Evolutionary conservation across 768 basidiomycete genomes (phyloP), one percentile per base, ranked within the genome.

Genomic region (Kwoniella shandongensis): DNA sequence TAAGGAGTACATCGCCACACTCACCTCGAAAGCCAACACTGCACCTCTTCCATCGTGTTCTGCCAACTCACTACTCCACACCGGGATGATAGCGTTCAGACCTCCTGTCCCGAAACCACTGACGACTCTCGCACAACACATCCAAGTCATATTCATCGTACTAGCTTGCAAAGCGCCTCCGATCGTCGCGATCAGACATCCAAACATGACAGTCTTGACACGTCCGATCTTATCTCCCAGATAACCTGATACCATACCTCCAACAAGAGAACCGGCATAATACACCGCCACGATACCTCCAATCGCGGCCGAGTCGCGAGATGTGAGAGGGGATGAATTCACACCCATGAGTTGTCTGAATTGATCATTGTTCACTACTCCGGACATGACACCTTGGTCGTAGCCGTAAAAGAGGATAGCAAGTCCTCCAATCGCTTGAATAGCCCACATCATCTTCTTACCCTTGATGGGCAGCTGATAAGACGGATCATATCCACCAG

Each of bases 1-100:
- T n/a, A n/a, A n/a, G n/a, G n/a, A n/a, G 36, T 15, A 22, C 32
- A 30, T 25, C 8, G n/a, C n/a, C 32, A 18, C 8, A 42, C 40
- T 23, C 40, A 42, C 40, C 40, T 72, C 68, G 41, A 73, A 57
- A 3, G 58, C 70, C 12, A 74, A 47, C 29, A 63, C 41, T 23
- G 47, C 47, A 1, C 73, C 73, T 42, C 73, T 59, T 2, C 62
- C 46, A 29, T 54, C 44, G 47, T 70, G 68, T 15, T 53, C 54
- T 3, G 65, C 57, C 2, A 58, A 51, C 44, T 74, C 73, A 18
- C 68, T 64, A 8, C 51, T 48, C 50, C 68, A 67, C 4, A 72
- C 66, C 4, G 73, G 73, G 0, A 70, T 58, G 53, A 74, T 66
- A n/a, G 60, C 64, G 45, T 70, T 70, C 15, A 74, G 48, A 23